A percentile compares a stretch with the other conserved stretches of the same genome.
These are phyloP conservation scores for Phyllosticta paracitricarpa DNA, from an alignment of 2,329 filamentous ascomycete genomes.

Conservation along the genomic window DNA sequence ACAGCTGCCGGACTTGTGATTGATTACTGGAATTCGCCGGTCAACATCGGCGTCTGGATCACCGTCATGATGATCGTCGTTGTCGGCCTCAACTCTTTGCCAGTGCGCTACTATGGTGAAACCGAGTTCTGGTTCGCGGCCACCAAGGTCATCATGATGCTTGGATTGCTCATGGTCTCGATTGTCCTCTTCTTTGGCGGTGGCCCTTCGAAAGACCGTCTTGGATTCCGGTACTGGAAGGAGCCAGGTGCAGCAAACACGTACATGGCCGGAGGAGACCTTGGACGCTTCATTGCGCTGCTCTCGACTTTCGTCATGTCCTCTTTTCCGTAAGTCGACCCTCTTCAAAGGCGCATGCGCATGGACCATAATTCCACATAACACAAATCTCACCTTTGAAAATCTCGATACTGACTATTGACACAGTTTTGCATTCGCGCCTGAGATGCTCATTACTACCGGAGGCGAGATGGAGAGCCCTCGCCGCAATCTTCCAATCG, in stretches of 20 bases:
- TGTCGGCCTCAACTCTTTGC: slow-evolving; percentile 37
- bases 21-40: slow-evolving; percentile 28
- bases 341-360: neutral
- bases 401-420: neutral
- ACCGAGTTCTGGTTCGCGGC: slow-evolving; percentile 45
- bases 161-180: slow-evolving; percentile 42
- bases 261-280: slow-evolving; percentile 36
- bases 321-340: slow-evolving; percentile 33
- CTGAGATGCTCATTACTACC: slow-evolving; percentile 43
- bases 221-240: slow-evolving; percentile 44
- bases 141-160: slow-evolving; percentile 42
- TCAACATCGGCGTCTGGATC: slow-evolving; percentile 33
- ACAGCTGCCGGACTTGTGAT: slow-evolving; percentile 29
- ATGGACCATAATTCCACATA: neutral
- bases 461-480: slow-evolving; percentile 50
- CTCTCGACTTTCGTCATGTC: slow-evolving; percentile 42
- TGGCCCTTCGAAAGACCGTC: slow-evolving; percentile 39
- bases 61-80: slow-evolving; percentile 29
- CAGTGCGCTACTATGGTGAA: slow-evolving; percentile 43
- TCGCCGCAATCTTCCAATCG: slow-evolving; percentile 49
- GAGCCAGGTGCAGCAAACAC: slow-evolving; percentile 39
- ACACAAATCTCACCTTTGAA: neutral
- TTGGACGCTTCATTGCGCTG: slow-evolving; percentile 43
- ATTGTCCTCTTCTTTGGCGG: slow-evolving; percentile 50
- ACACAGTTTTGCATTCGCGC: slow-evolving; percentile 22